Percentiles rank a stretch among this genome's conserved stretches.
Conservation (phyloP, 345 rosid species). For the Eucalyptus camaldulensis region DNA sequence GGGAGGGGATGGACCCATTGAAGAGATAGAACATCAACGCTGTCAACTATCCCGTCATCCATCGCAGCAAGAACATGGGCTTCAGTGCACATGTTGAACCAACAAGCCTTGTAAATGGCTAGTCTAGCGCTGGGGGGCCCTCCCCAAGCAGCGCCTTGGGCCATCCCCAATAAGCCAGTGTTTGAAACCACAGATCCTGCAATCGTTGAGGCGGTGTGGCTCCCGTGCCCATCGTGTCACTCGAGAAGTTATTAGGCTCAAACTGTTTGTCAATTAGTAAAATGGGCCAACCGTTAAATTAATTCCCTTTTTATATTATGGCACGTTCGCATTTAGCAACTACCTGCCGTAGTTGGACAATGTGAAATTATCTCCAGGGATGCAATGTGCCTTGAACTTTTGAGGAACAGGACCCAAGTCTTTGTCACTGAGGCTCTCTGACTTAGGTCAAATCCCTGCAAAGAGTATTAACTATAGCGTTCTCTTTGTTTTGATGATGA, state of each 20-base stretch:
- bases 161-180: constrained; percentile 25
- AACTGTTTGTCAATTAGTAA: background rate
- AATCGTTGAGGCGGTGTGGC: too few relatives aligned
- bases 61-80: too few relatives aligned
- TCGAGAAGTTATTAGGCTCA: background rate
- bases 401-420: constrained; percentile 27
- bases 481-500: background rate
- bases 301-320: background rate
- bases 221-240: background rate
- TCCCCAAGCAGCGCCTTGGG: constrained; percentile 29
- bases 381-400: constrained; percentile 31
- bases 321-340: background rate
- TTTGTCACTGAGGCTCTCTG: constrained; percentile 22
- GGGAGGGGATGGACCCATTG: too few relatives aligned
- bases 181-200: constrained; percentile 1
- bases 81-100: constrained; percentile 3
- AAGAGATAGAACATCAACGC: too few relatives aligned
- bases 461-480: background rate
- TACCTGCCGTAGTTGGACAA: constrained; percentile 19
- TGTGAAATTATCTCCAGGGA: constrained; percentile 28
- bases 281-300: background rate
- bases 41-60: too few relatives aligned
- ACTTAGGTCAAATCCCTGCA: constrained; percentile 41
- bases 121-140: constrained; percentile 36
- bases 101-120: constrained; percentile 38